Evolutionary conservation across 441 rosid genomes (phyloP), one percentile per base, ranked within the genome.

Genomic region (Caryocar brasiliense): DNA sequence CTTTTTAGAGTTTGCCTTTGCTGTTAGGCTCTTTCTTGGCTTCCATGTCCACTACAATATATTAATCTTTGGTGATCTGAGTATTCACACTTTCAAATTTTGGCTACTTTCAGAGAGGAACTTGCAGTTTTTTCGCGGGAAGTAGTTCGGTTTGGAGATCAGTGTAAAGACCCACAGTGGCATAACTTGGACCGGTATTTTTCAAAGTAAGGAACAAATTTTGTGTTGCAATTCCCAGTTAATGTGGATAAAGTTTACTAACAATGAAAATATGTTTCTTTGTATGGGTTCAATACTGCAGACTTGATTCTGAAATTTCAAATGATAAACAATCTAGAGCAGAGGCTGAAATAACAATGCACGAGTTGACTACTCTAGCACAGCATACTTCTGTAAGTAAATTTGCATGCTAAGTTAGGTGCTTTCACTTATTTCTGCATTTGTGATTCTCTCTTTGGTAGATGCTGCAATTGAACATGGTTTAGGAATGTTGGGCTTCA

Each of bases 131-230:
- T 90, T 62, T 63, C 82, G 14, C 64, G 72, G 30, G 98, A 90
- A 72, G 92, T 84, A 21, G 41, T 86, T 26, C 77, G 98, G 69
- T 91, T 91, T 37, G 98, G 98, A 44, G 79, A 91, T 65, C 58
- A 30, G 48, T 91, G 95, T 63, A 86, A 81, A 74, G 95, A 91
- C 55, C 73, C 87, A 0, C 96, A 86, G 34, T 91, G 93, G 96
- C 98, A 82, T 67, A 76, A 81, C 63, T 73, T 91, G 18, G 83
- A 73, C 39, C 77, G 92, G 57, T 83, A 73, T 54, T 79, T 90
- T 65, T 52, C 72, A 25, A 84, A 62, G 96, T 86, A 77, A 64
- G 79, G 54, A 50, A 27, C 47, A 40, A 25, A 15, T 53, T 37
- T 33, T 26, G 6, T 42, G 20, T 17, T 36, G 34, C 35, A 46